Conservation (phyloP, 108 stramenopile genomes). For the Parietichytrium sp. region DNA sequence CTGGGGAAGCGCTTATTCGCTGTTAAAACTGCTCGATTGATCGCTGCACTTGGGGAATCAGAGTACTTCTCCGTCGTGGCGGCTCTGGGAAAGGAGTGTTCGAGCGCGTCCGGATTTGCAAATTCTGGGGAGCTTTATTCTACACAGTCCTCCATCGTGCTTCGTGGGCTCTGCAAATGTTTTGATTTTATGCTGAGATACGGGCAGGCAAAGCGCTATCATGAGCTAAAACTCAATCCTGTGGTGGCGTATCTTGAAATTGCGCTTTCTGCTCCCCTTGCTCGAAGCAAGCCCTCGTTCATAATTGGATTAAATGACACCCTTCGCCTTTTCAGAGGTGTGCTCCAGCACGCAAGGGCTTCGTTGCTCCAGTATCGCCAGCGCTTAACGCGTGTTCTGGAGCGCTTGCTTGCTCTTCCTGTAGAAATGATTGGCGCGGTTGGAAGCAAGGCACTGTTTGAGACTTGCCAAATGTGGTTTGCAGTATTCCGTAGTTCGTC, state of each 20-base stretch:
- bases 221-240: neutral
- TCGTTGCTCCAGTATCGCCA: neutral
- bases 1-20: neutral
- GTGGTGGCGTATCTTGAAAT: neutral
- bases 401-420: slow-evolving; percentile 20
- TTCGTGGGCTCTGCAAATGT: neutral
- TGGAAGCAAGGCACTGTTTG: too few relatives aligned
- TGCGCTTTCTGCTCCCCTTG: neutral
- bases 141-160: neutral
- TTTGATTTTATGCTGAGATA: neutral
- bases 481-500: too few relatives aligned
- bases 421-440: too few relatives aligned
- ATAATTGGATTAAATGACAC: neutral
- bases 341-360: neutral
- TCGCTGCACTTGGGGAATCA: neutral
- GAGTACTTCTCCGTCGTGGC: neutral
- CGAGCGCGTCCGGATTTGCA: neutral
- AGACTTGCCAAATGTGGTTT: too few relatives aligned
- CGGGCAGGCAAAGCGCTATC: neutral
- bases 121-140: neutral
- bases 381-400: neutral
- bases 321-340: neutral
- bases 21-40: neutral
- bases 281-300: neutral
- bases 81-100: neutral